phyloP scores from a whole-genome alignment of 257 asterid genomes.

The Ehretia macrophylla region DNA sequence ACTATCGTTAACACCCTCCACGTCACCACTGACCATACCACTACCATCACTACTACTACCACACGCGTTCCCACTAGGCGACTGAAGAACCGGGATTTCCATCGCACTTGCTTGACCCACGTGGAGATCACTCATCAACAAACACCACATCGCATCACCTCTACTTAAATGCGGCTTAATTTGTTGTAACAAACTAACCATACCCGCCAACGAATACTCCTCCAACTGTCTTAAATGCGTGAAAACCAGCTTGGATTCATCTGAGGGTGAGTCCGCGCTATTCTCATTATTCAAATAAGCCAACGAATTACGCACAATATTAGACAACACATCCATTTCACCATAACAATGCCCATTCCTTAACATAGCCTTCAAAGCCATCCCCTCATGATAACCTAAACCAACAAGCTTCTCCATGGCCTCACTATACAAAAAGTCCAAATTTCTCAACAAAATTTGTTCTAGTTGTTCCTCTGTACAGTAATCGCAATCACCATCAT shows the following conservation, averaged over 20 bases:
- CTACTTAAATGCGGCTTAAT: conserved; percentile 72
- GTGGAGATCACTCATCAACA: conserved; percentile 84
- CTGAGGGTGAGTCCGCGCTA: conserved; percentile 25
- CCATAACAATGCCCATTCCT: conserved; percentile 78
- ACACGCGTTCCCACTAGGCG: conserved; percentile 26
- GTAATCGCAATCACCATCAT: conserved; percentile 32
- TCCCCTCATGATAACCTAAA: conserved; percentile 68
- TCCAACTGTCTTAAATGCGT: conserved; percentile 69
- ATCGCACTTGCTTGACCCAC: conserved; percentile 78
- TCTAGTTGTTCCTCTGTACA: conserved; percentile 56
- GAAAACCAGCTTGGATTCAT: conserved; percentile 46
- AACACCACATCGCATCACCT: conserved; percentile 97
- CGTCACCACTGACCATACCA: conserved; percentile 28
- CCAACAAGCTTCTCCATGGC: conserved; percentile 52
- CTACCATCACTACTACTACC: conserved; percentile 24
- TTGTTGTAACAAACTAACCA: conserved; percentile 86
- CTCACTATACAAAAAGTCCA: conserved; percentile 60
- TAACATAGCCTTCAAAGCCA: conserved; percentile 64
- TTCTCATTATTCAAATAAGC: conserved; percentile 50
- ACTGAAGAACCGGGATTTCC: conserved; percentile 69
- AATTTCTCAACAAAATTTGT: conserved; percentile 57
- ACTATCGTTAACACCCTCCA: conserved; percentile 40
- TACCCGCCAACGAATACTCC: conserved; percentile 78
- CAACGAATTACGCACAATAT: conserved; percentile 65
- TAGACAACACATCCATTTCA: conserved; percentile 83